Conservation (phyloP, 768 basidiomycete species). For the Phaeotremella fagi region DNA sequence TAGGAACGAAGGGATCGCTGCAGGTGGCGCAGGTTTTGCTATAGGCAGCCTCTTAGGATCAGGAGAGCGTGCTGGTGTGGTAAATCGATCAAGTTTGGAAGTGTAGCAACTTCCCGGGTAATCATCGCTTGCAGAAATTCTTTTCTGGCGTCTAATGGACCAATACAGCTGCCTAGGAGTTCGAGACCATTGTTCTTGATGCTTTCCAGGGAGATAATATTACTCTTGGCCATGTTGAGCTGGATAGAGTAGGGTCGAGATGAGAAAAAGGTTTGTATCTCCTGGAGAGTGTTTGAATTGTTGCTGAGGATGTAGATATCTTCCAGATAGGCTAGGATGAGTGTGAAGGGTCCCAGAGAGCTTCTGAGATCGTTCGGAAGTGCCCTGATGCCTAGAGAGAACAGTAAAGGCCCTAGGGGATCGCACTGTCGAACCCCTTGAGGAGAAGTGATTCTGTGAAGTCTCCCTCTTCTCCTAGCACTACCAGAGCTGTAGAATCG, state of each 20-base stretch:
- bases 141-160: background rate
- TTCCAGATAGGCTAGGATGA: constrained; percentile 25
- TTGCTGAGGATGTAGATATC: constrained; percentile 21
- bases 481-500: background rate
- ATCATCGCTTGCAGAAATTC: background rate
- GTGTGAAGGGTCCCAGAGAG: constrained; percentile 8
- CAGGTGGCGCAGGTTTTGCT: constrained; percentile 12
- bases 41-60: constrained; percentile 2
- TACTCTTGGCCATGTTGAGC: constrained; percentile 12
- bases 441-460: background rate
- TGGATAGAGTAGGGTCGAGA: background rate
- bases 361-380: constrained; percentile 7
- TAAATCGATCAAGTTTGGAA: background rate
- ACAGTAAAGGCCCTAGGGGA: constrained; percentile 19
- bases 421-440: constrained; percentile 1
- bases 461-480: background rate
- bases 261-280: constrained; percentile 1
- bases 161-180: background rate
- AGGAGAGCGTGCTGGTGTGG: constrained; percentile 11
- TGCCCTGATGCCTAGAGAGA: constrained; percentile 15
- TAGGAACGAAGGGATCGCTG: constrained; percentile 1
- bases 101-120: background rate
- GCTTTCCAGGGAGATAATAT: background rate
- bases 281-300: background rate
- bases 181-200: background rate